Percentiles rank a stretch among this genome's conserved stretches.
These are phyloP conservation scores for Nymphaea colorata DNA, from an alignment of 164 flowering plant species.

Conservation along the genomic window DNA sequence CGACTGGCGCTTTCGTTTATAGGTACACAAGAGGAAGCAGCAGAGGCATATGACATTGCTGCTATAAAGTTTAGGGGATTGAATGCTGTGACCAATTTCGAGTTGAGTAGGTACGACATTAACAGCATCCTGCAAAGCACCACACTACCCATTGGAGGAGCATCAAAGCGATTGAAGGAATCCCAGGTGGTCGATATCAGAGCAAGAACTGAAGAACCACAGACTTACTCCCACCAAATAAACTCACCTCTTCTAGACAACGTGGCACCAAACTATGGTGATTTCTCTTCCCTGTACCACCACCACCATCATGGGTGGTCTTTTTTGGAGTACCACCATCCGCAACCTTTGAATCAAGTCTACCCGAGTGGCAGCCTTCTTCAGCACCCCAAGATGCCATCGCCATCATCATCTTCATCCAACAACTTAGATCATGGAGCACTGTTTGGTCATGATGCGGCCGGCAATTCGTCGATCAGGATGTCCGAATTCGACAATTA, in stretches of 20 bases:
- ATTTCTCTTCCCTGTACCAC: not conserved
- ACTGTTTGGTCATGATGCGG: not conserved
- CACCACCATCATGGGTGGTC: not conserved
- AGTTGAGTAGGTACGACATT: slow-evolving; percentile 71
- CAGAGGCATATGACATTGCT: slow-evolving; percentile 84
- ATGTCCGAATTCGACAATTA: not conserved
- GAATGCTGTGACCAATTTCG: slow-evolving; percentile 77
- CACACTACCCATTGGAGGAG: slow-evolving; percentile 69
- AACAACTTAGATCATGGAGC: not conserved
- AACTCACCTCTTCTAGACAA: not conserved
- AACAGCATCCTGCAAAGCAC: slow-evolving; percentile 70
- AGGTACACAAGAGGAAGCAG: slow-evolving; percentile 92
- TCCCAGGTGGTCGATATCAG: slow-evolving; percentile 46
- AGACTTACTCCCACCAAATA: not conserved
- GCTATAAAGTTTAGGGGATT: slow-evolving; percentile 80
- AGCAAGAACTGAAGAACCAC: not conserved
- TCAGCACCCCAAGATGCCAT: not conserved
- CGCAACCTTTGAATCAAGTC: not conserved
- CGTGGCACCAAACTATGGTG: not conserved
- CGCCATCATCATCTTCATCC: not conserved
- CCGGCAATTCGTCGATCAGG: too few species aligned
- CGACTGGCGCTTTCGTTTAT: not conserved
- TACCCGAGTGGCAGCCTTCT: not conserved
- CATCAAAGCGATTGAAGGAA: slow-evolving; percentile 57
- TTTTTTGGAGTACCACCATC: not conserved